Base-by-base conservation (phyloP, 2,329 filamentous ascomycete species). In the Periglandula ipomoeae region DNA sequence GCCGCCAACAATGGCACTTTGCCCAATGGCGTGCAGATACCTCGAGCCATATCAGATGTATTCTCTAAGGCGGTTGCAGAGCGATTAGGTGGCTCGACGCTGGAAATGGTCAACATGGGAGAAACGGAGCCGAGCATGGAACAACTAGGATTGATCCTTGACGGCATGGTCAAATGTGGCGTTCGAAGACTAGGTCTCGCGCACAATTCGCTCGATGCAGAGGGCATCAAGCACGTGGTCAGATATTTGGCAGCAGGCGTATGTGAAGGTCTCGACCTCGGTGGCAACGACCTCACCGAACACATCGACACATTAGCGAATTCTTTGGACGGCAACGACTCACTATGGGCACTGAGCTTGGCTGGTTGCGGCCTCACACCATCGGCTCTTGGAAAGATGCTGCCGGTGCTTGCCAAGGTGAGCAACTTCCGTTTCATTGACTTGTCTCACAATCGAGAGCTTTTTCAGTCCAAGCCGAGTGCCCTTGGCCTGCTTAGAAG, bases 201-300 rank as follows among this genome's bases (percentile, higher is more conserved):
- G 5, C 84, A 87, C 49, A 96, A 95, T 58, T 72, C 82, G 27
- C 75, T 98, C 24, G 83, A 87, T 47, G 73, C 76, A 5, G 81
- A 86, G 57, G 87, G 87, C 0, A 68, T 96, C 46, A 74, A 80
- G 47, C 84, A 95, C 59, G 78, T 96, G 26, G 76, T 85, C 26
- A 79, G 79, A 47, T 97, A 90, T 61, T 66, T 97, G 19, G 76
- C 81, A 24, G 82, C 81, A 20, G 85, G 86, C 0, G 76, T 83
- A 45, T 97, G 91, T 57, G 86, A 94, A 63, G 91, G 89, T 5
- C 73, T 98, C 4, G 93, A 97, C 63, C 69, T 97, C 11, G 89
- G 89, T 37, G 88, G 89, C 22, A 97, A 97, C 58, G 81, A 93
- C 55, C 63, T 84, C 17, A 66, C 71, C 40, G 73, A 79, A 27